Evolutionary conservation across 768 basidiomycete species (phyloP).

Genomic region (Phylloporus arenicola): DNA sequence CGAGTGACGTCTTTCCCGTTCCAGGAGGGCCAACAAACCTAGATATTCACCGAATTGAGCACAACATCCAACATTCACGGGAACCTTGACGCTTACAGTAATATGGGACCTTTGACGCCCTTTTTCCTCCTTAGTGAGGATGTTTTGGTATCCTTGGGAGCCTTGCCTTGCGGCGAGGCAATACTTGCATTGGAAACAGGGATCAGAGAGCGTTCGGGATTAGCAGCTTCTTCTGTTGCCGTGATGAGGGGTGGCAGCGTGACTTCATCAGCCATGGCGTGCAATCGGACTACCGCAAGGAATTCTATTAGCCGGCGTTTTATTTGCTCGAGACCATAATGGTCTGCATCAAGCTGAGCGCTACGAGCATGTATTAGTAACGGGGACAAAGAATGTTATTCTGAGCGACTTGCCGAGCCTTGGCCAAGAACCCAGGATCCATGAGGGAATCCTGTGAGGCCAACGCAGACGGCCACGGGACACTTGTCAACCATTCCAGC

Average conservation of each 20-base stretch:
- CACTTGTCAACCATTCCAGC: constrained; percentile 84
- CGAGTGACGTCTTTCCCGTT: constrained; percentile 87
- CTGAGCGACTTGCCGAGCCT: constrained; percentile 45
- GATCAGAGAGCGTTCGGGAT: constrained; percentile 21
- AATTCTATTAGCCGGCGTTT: constrained; percentile 91
- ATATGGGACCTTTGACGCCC: constrained; percentile 63
- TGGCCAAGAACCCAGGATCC: constrained; percentile 56
- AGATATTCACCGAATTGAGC: background rate
- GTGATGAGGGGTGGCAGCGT: constrained; percentile 1
- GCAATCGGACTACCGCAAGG: constrained; percentile 74
- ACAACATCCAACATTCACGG: background rate
- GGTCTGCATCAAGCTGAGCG: constrained; percentile 79
- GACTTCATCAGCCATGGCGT: constrained; percentile 27
- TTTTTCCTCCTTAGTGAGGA: constrained; percentile 26
- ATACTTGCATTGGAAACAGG: constrained; percentile 10
- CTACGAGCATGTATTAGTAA: constrained; percentile 9
- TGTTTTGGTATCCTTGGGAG: constrained; percentile 3
- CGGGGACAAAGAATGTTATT: background rate
- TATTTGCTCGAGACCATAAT: constrained; percentile 89
- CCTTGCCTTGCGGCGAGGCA: constrained; percentile 10
- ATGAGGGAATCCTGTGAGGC: constrained; percentile 35
- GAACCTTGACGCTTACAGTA: constrained; percentile 41
- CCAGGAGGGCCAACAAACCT: constrained; percentile 90
- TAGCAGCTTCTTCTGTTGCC: constrained; percentile 5
- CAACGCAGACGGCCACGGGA: constrained; percentile 69